phyloP scores from a whole-genome alignment of 805 yeast species.

The Priceomyces castillae region DNA sequence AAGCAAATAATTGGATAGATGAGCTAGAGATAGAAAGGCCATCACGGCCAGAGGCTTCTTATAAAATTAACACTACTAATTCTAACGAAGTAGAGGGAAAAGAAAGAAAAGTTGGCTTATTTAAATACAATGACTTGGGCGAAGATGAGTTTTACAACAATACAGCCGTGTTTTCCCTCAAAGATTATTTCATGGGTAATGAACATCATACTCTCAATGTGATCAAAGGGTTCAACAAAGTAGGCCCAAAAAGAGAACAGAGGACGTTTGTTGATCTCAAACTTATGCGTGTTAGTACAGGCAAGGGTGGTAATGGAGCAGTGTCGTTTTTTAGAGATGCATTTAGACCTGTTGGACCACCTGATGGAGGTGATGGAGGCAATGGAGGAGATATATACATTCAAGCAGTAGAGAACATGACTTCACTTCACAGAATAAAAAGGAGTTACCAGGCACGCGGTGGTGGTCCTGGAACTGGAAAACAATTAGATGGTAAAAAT shows the following conservation, averaged over 20 bases:
- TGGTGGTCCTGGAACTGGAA: constrained; percentile 69
- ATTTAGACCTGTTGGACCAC: constrained; percentile 83
- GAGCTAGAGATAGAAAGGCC: constrained; percentile 1
- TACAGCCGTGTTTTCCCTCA: constrained; percentile 20
- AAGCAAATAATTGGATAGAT: constrained; percentile 3
- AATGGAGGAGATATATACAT: constrained; percentile 85
- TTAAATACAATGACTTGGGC: constrained; percentile 18
- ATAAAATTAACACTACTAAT: not conserved
- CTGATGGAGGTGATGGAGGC: constrained; percentile 99
- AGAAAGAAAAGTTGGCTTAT: constrained; percentile 1
- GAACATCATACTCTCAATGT: constrained; percentile 39
- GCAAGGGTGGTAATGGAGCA: constrained; percentile 86
- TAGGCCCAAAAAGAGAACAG: constrained; percentile 35
- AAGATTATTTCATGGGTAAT: constrained; percentile 42
- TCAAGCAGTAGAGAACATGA: constrained; percentile 70
- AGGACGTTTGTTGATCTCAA: constrained; percentile 57
- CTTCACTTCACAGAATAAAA: constrained; percentile 67
- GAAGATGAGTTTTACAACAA: constrained; percentile 16
- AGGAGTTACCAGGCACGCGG: constrained; percentile 67
- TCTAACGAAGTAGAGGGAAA: not conserved
- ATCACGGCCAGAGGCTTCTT: not conserved
- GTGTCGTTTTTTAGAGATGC: constrained; percentile 87
- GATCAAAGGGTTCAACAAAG: constrained; percentile 29
- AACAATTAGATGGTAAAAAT: constrained; percentile 80
- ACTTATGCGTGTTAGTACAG: constrained; percentile 65